phyloP scores from a whole-genome alignment of 345 rosid genomes.

The Litchi chinensis region DNA sequence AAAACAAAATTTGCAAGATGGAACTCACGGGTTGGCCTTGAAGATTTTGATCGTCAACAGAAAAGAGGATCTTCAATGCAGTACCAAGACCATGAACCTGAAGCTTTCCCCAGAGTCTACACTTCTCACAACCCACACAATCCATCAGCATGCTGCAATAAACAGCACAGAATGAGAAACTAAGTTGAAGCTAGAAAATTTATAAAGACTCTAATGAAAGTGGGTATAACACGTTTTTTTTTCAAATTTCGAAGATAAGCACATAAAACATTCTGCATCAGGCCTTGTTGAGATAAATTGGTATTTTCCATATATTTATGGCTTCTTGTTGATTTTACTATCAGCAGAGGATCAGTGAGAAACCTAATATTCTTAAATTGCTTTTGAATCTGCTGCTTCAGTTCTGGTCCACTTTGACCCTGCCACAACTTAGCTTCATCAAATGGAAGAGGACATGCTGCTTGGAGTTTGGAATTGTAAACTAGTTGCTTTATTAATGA shows the following conservation, averaged over 20 bases:
- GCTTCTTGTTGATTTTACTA: not conserved
- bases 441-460: slow-evolving; percentile 94
- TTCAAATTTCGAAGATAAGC: not conserved
- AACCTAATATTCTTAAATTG: slow-evolving; percentile 22
- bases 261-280: not conserved
- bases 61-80: slow-evolving; percentile 44
- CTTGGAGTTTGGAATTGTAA: slow-evolving; percentile 67
- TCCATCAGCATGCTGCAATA: slow-evolving; percentile 43
- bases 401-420: slow-evolving; percentile 93
- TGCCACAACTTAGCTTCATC: slow-evolving; percentile 98
- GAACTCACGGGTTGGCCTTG: slow-evolving; percentile 32
- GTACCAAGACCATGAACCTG: slow-evolving; percentile 50
- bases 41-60: slow-evolving; percentile 26
- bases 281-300: not conserved
- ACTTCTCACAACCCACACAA: slow-evolving; percentile 49
- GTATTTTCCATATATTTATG: not conserved
- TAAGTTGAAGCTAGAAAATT: not conserved
- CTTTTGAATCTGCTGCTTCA: slow-evolving; percentile 45
- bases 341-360: not conserved
- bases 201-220: not conserved
- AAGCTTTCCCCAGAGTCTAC: slow-evolving; percentile 52
- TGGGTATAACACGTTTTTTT: not conserved
- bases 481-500: slow-evolving; percentile 81
- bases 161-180: not conserved
- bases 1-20: not conserved